These are phyloP conservation scores for Thelonectria olida DNA, from an alignment of 2,329 filamentous ascomycete species.

Conservation along the genomic window DNA sequence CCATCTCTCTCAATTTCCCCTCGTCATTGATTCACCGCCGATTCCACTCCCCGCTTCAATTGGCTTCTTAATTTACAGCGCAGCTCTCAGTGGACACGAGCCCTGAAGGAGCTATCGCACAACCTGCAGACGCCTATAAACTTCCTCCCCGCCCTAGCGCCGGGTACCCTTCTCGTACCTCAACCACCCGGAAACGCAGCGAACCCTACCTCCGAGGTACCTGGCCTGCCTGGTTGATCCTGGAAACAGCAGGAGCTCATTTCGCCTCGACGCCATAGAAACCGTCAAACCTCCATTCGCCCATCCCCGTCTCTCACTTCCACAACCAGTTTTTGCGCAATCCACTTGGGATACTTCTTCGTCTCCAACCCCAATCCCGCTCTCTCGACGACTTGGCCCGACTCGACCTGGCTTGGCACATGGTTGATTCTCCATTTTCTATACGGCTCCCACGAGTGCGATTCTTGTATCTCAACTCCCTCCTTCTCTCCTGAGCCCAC, in stretches of 20 bases:
- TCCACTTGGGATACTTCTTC: conserved; percentile 24
- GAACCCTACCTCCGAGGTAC: conserved; percentile 27
- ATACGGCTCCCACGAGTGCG: conserved; percentile 30
- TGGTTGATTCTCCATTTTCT: conserved; percentile 29
- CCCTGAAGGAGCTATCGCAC: conserved; percentile 26
- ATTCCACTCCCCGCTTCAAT: background rate
- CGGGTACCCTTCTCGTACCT: conserved; percentile 27
- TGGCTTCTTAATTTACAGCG: conserved; percentile 19
- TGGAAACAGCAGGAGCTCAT: conserved; percentile 34
- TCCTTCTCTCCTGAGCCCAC: conserved; percentile 11
- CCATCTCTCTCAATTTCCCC: background rate
- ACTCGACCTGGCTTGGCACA: conserved; percentile 32
- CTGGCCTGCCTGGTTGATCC: no score
- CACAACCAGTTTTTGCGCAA: conserved; percentile 41
- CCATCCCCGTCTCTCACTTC: conserved; percentile 37
- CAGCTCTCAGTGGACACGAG: conserved; percentile 19
- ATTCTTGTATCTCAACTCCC: background rate
- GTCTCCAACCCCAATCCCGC: conserved; percentile 13
- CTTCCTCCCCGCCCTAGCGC: conserved; percentile 13
- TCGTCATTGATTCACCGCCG: background rate
- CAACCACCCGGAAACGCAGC: conserved; percentile 13
- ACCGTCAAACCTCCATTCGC: conserved; percentile 20
- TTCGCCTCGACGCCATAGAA: conserved; percentile 40
- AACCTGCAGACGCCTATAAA: background rate
- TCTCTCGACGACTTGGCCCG: background rate